phyloP scores from a whole-genome alignment of 2,329 filamentous ascomycete genomes.

The Orbilia brochopaga region DNA sequence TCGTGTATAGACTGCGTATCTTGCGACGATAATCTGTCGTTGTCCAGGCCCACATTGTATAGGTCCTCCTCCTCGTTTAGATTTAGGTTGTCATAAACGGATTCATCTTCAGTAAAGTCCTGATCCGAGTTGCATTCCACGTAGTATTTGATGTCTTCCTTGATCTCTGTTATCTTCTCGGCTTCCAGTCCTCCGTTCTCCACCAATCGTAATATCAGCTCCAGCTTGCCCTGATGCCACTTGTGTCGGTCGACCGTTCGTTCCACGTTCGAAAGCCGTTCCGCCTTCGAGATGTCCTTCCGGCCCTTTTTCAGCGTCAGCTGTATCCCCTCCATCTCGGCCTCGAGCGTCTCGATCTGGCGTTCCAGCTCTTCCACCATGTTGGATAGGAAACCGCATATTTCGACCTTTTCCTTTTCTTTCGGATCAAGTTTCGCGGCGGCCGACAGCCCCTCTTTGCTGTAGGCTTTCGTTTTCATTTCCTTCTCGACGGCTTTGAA shows the following conservation, averaged over 20 bases:
- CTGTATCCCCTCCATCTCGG: slow-evolving; percentile 84
- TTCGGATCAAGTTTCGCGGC: slow-evolving; percentile 95
- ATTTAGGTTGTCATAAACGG: slow-evolving; percentile 91
- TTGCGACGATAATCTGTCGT: slow-evolving; percentile 90
- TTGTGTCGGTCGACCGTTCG: slow-evolving; percentile 87
- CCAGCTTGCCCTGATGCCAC: slow-evolving; percentile 92
- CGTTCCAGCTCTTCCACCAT: slow-evolving; percentile 93
- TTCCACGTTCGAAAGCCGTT: slow-evolving; percentile 86
- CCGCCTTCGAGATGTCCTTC: slow-evolving; percentile 79
- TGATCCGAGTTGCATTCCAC: slow-evolving; percentile 85
- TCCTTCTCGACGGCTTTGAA: slow-evolving; percentile 99
- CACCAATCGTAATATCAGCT: slow-evolving; percentile 84
- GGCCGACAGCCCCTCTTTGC: slow-evolving; percentile 92
- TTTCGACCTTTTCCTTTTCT: slow-evolving; percentile 90
- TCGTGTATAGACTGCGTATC: slow-evolving; percentile 92
- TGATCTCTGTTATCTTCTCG: slow-evolving; percentile 83
- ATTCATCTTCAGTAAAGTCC: slow-evolving; percentile 92
- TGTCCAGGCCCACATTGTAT: slow-evolving; percentile 79
- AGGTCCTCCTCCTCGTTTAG: slow-evolving; percentile 89
- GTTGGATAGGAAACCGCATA: slow-evolving; percentile 80
- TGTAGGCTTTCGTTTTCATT: slow-evolving; percentile 99
- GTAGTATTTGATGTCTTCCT: slow-evolving; percentile 94
- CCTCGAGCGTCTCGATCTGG: slow-evolving; percentile 90
- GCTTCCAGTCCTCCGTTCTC: slow-evolving; percentile 91
- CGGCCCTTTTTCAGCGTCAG: slow-evolving; percentile 95